A percentile compares a stretch with the other conserved stretches of the same genome.
These are phyloP conservation scores for Microsporum canis DNA, from an alignment of 2,329 filamentous ascomycete species.

Conservation along the genomic window DNA sequence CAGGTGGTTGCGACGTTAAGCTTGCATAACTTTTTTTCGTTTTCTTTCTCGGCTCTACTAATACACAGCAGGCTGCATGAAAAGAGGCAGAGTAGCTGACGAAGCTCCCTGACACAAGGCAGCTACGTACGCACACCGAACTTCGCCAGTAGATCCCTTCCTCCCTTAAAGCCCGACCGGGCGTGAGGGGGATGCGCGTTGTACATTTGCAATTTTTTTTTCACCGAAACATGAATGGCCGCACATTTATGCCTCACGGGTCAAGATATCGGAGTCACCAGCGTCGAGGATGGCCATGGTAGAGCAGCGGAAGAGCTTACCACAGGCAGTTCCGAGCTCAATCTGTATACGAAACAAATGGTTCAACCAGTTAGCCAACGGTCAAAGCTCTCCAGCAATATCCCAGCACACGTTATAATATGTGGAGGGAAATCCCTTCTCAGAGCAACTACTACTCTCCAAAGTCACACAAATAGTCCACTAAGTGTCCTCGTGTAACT, in stretches of 20 bases:
- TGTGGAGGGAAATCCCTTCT: conserved; percentile 11
- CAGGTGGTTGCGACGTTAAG: not conserved
- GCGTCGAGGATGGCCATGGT: conserved; percentile 96
- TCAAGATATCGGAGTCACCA: conserved; percentile 96
- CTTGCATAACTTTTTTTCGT: not conserved
- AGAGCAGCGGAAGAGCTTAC: conserved; percentile 97
- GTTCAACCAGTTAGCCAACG: conserved; percentile 14
- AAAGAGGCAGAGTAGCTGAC: not conserved
- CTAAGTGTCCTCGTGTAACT: conserved; percentile 5
- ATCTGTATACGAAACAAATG: conserved; percentile 50
- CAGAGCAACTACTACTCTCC: conserved; percentile 15
- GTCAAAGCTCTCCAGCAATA: conserved; percentile 10
- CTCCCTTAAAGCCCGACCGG: not conserved
- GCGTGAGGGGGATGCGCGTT: no score
- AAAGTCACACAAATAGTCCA: conserved; percentile 16
- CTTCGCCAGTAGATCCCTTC: not conserved
- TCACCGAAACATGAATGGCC: not conserved
- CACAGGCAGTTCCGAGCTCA: conserved; percentile 94
- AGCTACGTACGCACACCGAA: not conserved
- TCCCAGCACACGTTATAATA: not conserved
- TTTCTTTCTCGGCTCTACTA: not conserved
- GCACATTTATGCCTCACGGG: conserved; percentile 21
- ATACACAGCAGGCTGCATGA: not conserved
- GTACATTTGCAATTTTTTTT: no score
- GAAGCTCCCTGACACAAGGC: not conserved